Base-by-base conservation (phyloP, 345 rosid genomes). In the Pistacia atlantica region DNA sequence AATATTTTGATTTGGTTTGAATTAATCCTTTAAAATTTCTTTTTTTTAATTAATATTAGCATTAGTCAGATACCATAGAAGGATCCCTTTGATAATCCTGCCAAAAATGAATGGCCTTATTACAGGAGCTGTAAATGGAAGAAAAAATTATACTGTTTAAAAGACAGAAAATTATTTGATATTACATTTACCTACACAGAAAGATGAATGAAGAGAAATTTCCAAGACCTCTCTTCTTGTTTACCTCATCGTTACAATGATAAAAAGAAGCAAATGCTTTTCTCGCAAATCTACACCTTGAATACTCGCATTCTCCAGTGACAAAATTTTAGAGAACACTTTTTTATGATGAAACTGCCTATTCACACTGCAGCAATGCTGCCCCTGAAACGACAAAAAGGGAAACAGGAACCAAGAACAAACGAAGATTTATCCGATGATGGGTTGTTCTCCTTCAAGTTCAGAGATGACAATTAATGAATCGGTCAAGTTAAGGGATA, bases 391-490 rank as follows among this genome's bases (percentile, higher is more conserved):
- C 20, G 4, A 61, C 17, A 74, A 74, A 49, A 74, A 12, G 13
- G 12, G 56, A 35, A 11, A 56, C 58, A 18, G 67, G 73, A 68
- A 35, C 72, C 56, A 28, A 69, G n/a, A 69, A 42, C 2, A 48
- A 25, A 54, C 3, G 65, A 61, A 9, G 57, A 49, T 16, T 79
- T 25, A 55, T 16, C 38, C 1, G 28, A 76, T 12, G 61, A 83
- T 81, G 7, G 95, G 90, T n/a, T 86, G 90, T 61, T 86, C 94
- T 78, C 93, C 97, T 89, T 96, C 95, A 17, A 91, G 92, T 89
- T 96, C 99, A 3, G 99, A 93, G 79, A 93, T 91, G 61, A 96
- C 97, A 10, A 96, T 93, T 64, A 96, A 80, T 1, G 89, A 85
- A 83, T 96, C 99, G 1, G 86, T 84, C 81, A 75, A 45, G 72